Evolutionary conservation across 2,329 filamentous ascomycete species (phyloP).

Genomic region (Epichloe sylvatica): DNA sequence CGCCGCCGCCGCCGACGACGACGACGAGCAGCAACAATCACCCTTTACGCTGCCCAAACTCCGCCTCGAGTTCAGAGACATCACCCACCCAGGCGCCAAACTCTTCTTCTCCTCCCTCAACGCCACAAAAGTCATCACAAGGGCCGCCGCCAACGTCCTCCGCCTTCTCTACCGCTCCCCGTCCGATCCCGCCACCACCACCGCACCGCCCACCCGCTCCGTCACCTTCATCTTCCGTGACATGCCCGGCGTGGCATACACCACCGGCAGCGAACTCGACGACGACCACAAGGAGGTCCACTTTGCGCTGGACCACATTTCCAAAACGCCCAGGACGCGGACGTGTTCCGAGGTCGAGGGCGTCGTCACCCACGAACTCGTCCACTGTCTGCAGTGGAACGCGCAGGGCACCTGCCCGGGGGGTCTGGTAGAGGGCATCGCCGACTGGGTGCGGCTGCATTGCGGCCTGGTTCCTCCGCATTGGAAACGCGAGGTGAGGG

Average conservation of each 20-base stretch:
- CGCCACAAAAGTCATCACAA: slow-evolving; percentile 44
- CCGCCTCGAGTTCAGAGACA: slow-evolving; percentile 44
- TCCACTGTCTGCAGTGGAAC: slow-evolving; percentile 86
- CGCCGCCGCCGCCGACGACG: neutral
- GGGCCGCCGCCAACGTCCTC: slow-evolving; percentile 55
- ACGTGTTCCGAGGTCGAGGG: slow-evolving; percentile 55
- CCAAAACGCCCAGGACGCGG: slow-evolving; percentile 29
- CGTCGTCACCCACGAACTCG: slow-evolving; percentile 81
- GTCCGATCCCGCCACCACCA: slow-evolving; percentile 26
- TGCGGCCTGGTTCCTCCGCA: slow-evolving; percentile 64
- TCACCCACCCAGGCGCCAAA: slow-evolving; percentile 43
- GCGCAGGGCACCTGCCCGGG: slow-evolving; percentile 50
- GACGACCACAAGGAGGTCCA: slow-evolving; percentile 87
- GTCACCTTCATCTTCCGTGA: slow-evolving; percentile 69
- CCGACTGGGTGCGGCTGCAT: slow-evolving; percentile 78
- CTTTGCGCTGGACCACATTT: slow-evolving; percentile 65
- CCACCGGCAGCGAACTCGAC: slow-evolving; percentile 65
- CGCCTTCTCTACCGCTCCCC: slow-evolving; percentile 52
- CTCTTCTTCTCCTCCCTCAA: slow-evolving; percentile 56
- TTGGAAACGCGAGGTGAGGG: slow-evolving; percentile 50
- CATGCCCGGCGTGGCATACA: slow-evolving; percentile 82
- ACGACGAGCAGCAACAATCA: slow-evolving; percentile 1
- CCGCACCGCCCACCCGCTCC: slow-evolving; percentile 55
- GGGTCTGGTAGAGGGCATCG: slow-evolving; percentile 79
- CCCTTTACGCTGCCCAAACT: slow-evolving; percentile 38